Evolutionary conservation across 1,284 basidiomycete species (phyloP).

Genomic region (Sutorius eximius): DNA sequence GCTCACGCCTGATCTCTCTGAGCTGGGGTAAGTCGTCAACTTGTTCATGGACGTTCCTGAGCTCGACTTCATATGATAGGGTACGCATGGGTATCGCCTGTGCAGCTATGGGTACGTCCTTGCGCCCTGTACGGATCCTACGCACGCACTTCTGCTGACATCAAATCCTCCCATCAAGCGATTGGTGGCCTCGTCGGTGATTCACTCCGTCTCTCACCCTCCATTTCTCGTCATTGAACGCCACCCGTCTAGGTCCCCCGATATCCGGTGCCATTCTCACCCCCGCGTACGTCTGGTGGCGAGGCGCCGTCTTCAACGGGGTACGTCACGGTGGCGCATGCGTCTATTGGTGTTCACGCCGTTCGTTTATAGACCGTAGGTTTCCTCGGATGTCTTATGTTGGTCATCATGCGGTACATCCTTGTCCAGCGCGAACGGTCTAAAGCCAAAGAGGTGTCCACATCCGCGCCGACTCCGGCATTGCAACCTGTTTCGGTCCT

Average conservation of each 20-base stretch:
- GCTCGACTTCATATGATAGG: constrained; percentile 9
- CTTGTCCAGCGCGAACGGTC: constrained; percentile 16
- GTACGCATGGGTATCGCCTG: constrained; percentile 33
- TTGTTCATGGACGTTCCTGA: not conserved
- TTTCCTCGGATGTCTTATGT: constrained; percentile 29
- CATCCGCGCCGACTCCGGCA: not conserved
- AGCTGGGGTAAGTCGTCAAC: constrained; percentile 27
- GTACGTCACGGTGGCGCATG: constrained; percentile 10
- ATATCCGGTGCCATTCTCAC: constrained; percentile 33
- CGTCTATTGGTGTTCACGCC: not conserved
- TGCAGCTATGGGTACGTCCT: constrained; percentile 29
- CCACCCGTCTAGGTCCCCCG: constrained; percentile 25
- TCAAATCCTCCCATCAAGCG: constrained; percentile 6
- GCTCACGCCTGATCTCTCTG: constrained; percentile 31
- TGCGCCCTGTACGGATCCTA: not conserved
- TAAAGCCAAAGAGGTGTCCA: not conserved
- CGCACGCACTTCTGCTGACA: not conserved
- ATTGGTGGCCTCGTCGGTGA: constrained; percentile 32
- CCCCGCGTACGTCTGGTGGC: constrained; percentile 33
- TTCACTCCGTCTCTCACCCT: no score
- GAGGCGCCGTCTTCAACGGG: constrained; percentile 32
- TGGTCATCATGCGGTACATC: constrained; percentile 29
- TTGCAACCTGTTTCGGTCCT: no score
- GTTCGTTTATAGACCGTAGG: constrained; percentile 16
- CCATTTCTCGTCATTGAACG: not conserved